Percentiles rank a stretch among this genome's conserved stretches.
phyloP scores from a whole-genome alignment of 805 yeast genomes.

The Zygosaccharomyces pseudorouxii region DNA sequence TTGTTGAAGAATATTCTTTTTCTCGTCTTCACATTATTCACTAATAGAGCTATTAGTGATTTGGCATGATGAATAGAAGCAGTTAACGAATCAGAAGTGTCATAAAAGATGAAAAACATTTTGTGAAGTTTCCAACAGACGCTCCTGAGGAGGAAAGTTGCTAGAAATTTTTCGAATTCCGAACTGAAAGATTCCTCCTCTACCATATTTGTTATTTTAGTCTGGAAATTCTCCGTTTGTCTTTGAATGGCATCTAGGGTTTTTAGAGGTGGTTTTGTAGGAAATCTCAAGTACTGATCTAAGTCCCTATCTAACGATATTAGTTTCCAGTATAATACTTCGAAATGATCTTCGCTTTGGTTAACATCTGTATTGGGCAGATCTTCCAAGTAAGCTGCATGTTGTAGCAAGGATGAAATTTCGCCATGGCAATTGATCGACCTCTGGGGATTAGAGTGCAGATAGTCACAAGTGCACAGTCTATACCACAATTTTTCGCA shows the following conservation, averaged over 20 bases:
- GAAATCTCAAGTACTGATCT: conserved; percentile 18
- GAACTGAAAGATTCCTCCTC: conserved; percentile 17
- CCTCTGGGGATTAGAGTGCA: conserved; percentile 25
- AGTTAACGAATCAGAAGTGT: conserved; percentile 17
- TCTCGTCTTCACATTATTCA: conserved; percentile 17
- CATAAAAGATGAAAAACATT: conserved; percentile 23
- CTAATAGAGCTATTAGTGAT: conserved; percentile 19
- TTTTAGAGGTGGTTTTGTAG: conserved; percentile 27
- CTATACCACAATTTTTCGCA: conserved; percentile 31
- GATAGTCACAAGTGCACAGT: conserved; percentile 26
- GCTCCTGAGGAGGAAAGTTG: conserved; percentile 17
- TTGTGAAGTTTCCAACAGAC: conserved; percentile 30
- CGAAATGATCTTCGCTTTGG: conserved; percentile 29
- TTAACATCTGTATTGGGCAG: conserved; percentile 25
- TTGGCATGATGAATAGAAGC: conserved; percentile 19
- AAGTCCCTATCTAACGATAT: conserved; percentile 33
- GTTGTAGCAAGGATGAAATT: conserved; percentile 27
- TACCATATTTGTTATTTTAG: conserved; percentile 12
- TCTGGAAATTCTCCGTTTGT: conserved; percentile 19
- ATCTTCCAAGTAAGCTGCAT: conserved; percentile 28
- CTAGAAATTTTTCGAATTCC: conserved; percentile 25
- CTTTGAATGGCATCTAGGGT: conserved; percentile 29
- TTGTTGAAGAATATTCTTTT: conserved; percentile 19
- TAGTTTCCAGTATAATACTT: conserved; percentile 30
- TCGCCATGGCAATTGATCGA: conserved; percentile 23